Evolutionary conservation across 2,329 filamentous ascomycete species (phyloP), one percentile per base, ranked within the genome.

Genomic region (Epichloe uncinata): DNA sequence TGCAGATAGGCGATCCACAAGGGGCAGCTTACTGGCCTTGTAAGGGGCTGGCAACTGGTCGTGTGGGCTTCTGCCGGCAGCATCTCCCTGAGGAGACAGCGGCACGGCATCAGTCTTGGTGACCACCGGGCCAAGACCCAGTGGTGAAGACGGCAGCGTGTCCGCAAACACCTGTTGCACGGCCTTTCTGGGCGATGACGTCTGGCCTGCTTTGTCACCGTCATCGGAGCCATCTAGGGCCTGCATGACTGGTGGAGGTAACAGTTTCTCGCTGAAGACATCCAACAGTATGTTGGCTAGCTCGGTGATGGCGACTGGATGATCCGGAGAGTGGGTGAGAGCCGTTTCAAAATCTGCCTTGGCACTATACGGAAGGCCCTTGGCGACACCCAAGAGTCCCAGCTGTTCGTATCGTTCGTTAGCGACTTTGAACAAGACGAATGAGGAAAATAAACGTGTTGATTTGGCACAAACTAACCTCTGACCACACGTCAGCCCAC

Each of bases 281-380:
- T 96, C 89, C 45, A 97, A 75, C 6, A 98, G 74, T 37, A 97
- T 82, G 57, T 86, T 85, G 16, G 87, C 87, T 20, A 98, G 70
- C 1, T 85, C 87, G 36, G 96, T 80, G 22, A 85, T 94, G 34
- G 87, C 88, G 13, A 74, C 73, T 0, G 86, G 75, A 57, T 98
- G 91, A 61, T 97, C 81, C 1, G 85, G 81, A 54, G 79, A 85
- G 61, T 89, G 82, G 22, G 82, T 80, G 16, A 98, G 71, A 13
- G 90, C 88, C 51, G 83, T 78, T 65, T 98, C 93, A 59, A 91
- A 96, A 55, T 85, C 75, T 22, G 78, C 73, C 13, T 88, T 80
- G 3, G 90, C 90, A 48, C 79, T 71, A 55, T 87, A 83, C 1
- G 82, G 80, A 1, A 70, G 68, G 4, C 72, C 74, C 55, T 81